Conservation (phyloP, 257 asterid species). For the Schizonepeta tenuifolia region DNA sequence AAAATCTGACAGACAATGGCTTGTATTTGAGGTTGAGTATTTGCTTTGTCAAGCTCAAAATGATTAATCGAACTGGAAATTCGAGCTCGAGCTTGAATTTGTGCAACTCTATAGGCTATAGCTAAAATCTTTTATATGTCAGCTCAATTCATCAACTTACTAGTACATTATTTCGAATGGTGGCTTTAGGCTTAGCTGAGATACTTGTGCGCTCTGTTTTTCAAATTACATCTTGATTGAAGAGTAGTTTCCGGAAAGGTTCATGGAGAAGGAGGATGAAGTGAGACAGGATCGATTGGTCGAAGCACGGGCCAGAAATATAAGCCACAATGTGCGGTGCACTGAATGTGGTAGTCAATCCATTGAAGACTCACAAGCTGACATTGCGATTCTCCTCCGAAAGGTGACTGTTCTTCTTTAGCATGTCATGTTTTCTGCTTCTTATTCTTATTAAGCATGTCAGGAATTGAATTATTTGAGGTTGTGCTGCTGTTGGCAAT, state of each 20-base stretch:
- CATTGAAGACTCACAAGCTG: conserved; percentile 97
- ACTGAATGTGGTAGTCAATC: conserved; percentile 98
- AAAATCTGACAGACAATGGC: neutral
- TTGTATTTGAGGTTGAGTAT: neutral
- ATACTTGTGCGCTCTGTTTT: neutral
- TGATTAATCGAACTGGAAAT: neutral
- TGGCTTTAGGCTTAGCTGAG: conserved; percentile 6
- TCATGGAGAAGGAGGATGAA: conserved; percentile 67
- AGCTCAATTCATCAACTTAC: neutral
- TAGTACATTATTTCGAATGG: neutral
- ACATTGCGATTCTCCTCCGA: conserved; percentile 83
- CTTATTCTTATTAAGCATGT: neutral
- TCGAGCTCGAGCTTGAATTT: neutral
- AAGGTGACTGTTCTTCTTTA: conserved; percentile 51
- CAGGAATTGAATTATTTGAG: too few relatives aligned
- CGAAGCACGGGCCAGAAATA: conserved; percentile 88
- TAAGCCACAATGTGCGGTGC: conserved; percentile 95
- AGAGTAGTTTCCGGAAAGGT: conserved; percentile 13
- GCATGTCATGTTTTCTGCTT: neutral
- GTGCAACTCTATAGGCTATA: neutral
- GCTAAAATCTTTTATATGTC: too few relatives aligned
- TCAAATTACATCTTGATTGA: conserved; percentile 22
- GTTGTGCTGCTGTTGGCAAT: conserved; percentile 28
- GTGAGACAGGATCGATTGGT: conserved; percentile 64
- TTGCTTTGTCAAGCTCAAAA: neutral